phyloP scores from a whole-genome alignment of 2,329 filamentous ascomycete genomes.

The Colletotrichum aenigma region DNA sequence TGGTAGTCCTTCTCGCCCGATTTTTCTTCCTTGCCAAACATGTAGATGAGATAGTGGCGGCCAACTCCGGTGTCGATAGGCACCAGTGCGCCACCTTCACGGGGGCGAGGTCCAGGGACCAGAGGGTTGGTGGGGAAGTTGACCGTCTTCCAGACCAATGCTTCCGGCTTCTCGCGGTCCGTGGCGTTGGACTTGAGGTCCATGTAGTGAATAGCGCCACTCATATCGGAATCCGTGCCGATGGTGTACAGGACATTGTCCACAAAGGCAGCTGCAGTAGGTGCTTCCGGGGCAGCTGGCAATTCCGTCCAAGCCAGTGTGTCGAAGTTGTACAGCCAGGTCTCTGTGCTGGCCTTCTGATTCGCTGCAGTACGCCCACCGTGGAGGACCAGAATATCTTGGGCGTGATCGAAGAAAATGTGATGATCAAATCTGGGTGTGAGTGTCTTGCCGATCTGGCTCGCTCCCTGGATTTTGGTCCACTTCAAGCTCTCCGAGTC shows the following conservation, averaged over 20 bases:
- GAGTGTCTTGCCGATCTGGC: conserved; percentile 33
- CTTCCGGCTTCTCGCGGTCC: conserved; percentile 31
- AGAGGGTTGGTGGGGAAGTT: conserved; percentile 40
- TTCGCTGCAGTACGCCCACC: conserved; percentile 42
- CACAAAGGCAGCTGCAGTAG: conserved; percentile 45
- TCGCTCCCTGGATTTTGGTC: conserved; percentile 32
- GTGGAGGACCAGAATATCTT: conserved; percentile 55
- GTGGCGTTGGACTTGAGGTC: conserved; percentile 32
- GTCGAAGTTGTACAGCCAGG: conserved; percentile 54
- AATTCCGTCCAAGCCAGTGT: conserved; percentile 54
- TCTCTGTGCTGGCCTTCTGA: conserved; percentile 48
- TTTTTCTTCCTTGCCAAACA: conserved; percentile 44
- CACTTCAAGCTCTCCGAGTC: conserved; percentile 38
- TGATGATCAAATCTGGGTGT: conserved; percentile 32
- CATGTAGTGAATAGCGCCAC: conserved; percentile 39
- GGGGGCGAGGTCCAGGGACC: conserved; percentile 42
- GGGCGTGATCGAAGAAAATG: conserved; percentile 41
- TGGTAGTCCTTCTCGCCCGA: conserved; percentile 25
- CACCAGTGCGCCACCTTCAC: conserved; percentile 46
- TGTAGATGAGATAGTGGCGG: conserved; percentile 53
- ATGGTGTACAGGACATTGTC: conserved; percentile 52
- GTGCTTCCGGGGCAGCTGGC: conserved; percentile 43
- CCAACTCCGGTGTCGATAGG: conserved; percentile 55
- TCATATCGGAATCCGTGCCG: conserved; percentile 35
- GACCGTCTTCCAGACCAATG: conserved; percentile 39